phyloP scores from a whole-genome alignment of 768 basidiomycete species.

The Leccinum ochraceum region DNA sequence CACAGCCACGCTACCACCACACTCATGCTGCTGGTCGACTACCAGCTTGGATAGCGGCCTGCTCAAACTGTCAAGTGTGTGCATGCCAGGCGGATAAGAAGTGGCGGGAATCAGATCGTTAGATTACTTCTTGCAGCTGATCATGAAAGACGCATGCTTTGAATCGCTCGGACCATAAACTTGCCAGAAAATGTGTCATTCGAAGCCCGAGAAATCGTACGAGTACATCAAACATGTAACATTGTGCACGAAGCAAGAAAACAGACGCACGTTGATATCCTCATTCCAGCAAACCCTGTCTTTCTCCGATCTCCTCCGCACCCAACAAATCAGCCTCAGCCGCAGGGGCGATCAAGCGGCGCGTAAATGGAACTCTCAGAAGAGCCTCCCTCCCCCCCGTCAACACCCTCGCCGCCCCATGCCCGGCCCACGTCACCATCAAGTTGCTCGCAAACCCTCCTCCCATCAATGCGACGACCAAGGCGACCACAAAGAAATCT shows the following conservation, averaged over 20 bases:
- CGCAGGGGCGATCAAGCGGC: conserved; percentile 9
- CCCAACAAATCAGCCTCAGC: conserved; percentile 2
- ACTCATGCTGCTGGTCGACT: not conserved
- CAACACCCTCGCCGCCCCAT: conserved; percentile 8
- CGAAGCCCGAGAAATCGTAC: not conserved
- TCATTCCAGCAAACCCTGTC: conserved; percentile 14
- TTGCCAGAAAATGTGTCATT: not conserved
- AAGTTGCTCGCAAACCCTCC: conserved; percentile 19
- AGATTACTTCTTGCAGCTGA: conserved; percentile 1
- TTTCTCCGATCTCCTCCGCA: conserved; percentile 14
- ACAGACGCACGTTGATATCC: not conserved
- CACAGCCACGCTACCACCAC: not conserved
- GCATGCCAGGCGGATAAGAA: conserved; percentile 4
- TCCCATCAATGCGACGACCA: conserved; percentile 33
- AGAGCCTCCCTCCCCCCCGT: conserved; percentile 9
- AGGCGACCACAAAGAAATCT: conserved; percentile 26
- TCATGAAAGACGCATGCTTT: conserved; percentile 11
- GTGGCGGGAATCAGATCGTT: conserved; percentile 2
- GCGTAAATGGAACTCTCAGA: conserved; percentile 12
- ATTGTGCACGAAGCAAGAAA: not conserved
- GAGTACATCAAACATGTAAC: not conserved
- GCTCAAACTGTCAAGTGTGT: not conserved
- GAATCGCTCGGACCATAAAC: not conserved
- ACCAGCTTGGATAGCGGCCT: not conserved
- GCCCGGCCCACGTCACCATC: conserved; percentile 1